Base-by-base conservation (phyloP, 495 filamentous ascomycete species). In the Daldinia childiae region DNA sequence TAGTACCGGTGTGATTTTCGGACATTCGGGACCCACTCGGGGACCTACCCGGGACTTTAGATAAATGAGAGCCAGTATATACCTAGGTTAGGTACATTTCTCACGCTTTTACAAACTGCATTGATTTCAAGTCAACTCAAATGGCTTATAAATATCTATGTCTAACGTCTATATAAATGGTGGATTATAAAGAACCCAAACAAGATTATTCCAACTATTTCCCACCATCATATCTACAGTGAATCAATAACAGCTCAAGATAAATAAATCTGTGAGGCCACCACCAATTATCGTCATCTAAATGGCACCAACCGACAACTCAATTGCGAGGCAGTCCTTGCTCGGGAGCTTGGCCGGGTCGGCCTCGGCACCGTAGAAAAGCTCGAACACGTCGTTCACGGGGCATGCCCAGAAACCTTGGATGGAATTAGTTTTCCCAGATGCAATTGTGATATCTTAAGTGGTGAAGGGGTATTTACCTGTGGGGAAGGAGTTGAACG, bases 271-370 rank as follows among this genome's bases (percentile, higher is more conserved):
- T 9, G 8, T 48, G 43, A 21, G 7, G 7, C 12, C 6, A 48
- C 8, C 17, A 17, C n/a, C n/a, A n/a, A n/a, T n/a, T n/a, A 14
- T 36, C 5, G 12, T 12, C 34, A 36, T 36, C 12, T 36, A 36
- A 36, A 36, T 36, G 12, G 17, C 43, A 48, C 43, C 43, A 17
- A 11, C 43, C 1, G 43, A 6, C 39, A 69, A 48, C 41, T 69
- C n/a, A 24, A 57, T 69, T 7, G 50, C 6, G 30, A 63, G 38
- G 41, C 66, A 69, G n/a, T 63, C 38, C 26, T 11, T 51, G 52
- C 66, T 58, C 3, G 66, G 66, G n/a, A 69, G 59, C 6, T 69
- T 69, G 8, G 58, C 54, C n/a, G 59, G 58, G n/a, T 58, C 66
- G 9, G 59, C 29, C 24, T 63, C 43, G 27, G 41, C 11, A 41